Evolutionary conservation across 148 eudicot species (phyloP), one percentile per base, ranked within the genome.

Genomic region (Rhododendron simsii): DNA sequence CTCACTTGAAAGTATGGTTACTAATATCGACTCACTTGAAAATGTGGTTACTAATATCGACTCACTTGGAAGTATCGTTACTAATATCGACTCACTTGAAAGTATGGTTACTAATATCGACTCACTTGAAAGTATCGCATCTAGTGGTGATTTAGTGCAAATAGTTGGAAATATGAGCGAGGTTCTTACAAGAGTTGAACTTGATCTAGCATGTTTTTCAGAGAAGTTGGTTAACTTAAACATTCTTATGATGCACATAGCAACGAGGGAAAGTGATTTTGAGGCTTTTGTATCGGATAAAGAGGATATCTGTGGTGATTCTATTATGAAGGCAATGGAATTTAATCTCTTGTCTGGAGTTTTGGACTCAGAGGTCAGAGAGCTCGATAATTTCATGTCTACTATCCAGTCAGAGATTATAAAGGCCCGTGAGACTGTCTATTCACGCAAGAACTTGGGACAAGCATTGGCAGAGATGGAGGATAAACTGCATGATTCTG

Each of bases 151-250:
- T 84, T 84, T 82, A 63, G 51, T 80, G 89, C 90, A 83, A 80
- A 90, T 87, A 86, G 59, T 90, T 50, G 91, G 87, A 87, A 87
- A 85, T 83, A 90, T 88, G 48, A 86, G 87, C 67, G 92, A 91
- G 89, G 21, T 89, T 87, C 81, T 95, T 63, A 87, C 91, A 28
- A 92, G 90, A 86, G 82, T 93, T 73, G 95, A 94, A 84, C 91
- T 95, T 82, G 96, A 94, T 85, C 83, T 91, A 89, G 95, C 98
- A 14, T 88, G 92, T 90, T 88, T 91, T 83, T 88, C 92, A 57
- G 99, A 98, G 88, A 98, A 95, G 89, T 90, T 96, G 87, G 91
- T 89, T 85, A 98, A 95, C 90, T 91, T 98, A 88, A 91, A 91
- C 89, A 78, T 94, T 79, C 92, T 95, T 26, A 93, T 94, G 89